phyloP scores from a whole-genome alignment of 495 filamentous ascomycete genomes.

The Beverwykella pulmonaria region DNA sequence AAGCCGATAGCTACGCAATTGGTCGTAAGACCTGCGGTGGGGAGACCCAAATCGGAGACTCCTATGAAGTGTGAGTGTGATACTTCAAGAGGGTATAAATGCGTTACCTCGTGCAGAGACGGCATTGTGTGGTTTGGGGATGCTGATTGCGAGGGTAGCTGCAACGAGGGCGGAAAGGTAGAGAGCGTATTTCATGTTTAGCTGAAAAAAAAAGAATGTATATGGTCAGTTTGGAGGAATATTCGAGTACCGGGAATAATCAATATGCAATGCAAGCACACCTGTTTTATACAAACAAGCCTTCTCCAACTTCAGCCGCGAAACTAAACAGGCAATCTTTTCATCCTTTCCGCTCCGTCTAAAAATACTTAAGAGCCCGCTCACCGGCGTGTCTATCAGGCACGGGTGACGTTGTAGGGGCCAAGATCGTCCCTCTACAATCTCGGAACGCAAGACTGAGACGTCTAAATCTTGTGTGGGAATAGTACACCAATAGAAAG shows the following conservation, averaged over 20 bases:
- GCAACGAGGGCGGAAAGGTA: not conserved
- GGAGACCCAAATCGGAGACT: constrained; percentile 1
- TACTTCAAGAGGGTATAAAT: too few species aligned
- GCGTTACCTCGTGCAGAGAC: not conserved
- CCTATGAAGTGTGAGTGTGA: too few species aligned
- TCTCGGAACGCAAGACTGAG: not conserved
- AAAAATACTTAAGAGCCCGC: not conserved
- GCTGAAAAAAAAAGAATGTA: not conserved
- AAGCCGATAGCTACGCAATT: constrained; percentile 16
- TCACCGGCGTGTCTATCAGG: not conserved
- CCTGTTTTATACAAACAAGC: not conserved
- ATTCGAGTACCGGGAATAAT: not conserved
- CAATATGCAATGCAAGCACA: not conserved
- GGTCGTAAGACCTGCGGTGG: not conserved
- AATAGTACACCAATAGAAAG: not conserved
- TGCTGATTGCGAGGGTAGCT: not conserved
- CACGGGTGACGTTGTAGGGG: too few species aligned
- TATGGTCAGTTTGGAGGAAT: not conserved
- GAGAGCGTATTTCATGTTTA: not conserved
- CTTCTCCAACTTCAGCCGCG: not conserved
- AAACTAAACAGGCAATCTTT: not conserved
- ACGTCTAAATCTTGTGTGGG: not conserved
- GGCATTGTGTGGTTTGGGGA: not conserved
- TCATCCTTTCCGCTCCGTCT: not conserved
- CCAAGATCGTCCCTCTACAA: not conserved